Conservation (phyloP, 352 stramenopile species). For the Phytophthora kernoviae region DNA sequence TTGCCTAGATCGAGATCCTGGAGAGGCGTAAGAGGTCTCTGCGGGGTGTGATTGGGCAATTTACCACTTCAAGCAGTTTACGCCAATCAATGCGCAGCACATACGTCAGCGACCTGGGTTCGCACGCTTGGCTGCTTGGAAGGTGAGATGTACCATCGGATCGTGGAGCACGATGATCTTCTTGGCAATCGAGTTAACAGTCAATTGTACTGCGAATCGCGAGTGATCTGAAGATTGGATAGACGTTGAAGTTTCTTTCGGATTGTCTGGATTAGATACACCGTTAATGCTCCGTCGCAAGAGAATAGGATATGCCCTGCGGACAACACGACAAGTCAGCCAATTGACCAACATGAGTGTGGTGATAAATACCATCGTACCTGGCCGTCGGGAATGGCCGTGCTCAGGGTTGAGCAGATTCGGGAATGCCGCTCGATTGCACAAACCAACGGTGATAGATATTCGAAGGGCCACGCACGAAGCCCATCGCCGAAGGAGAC, state of each 20-base stretch:
- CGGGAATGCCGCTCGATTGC: not conserved
- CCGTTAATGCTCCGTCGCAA: too few species aligned
- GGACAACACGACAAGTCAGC: not conserved
- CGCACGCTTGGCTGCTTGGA: not conserved
- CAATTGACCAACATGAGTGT: not conserved
- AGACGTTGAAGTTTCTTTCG: not conserved
- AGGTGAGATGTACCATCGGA: not conserved
- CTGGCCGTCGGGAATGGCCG: not conserved
- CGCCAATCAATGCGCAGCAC: not conserved
- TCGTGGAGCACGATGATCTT: not conserved
- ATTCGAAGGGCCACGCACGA: not conserved
- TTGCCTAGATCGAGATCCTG: not conserved
- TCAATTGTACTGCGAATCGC: not conserved
- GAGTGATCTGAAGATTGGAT: not conserved
- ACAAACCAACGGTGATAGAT: not conserved
- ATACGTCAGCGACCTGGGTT: slow-evolving; percentile 1
- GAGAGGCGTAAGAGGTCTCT: not conserved
- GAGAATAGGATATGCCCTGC: too few species aligned
- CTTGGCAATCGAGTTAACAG: not conserved
- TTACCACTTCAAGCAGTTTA: not conserved
- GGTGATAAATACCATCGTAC: too few species aligned
- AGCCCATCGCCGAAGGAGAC: too few species aligned
- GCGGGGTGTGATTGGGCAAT: not conserved
- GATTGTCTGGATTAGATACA: too few species aligned
- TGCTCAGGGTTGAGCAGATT: not conserved